Base-by-base conservation (phyloP, 768 basidiomycete species). In the Psilocybe sp. region DNA sequence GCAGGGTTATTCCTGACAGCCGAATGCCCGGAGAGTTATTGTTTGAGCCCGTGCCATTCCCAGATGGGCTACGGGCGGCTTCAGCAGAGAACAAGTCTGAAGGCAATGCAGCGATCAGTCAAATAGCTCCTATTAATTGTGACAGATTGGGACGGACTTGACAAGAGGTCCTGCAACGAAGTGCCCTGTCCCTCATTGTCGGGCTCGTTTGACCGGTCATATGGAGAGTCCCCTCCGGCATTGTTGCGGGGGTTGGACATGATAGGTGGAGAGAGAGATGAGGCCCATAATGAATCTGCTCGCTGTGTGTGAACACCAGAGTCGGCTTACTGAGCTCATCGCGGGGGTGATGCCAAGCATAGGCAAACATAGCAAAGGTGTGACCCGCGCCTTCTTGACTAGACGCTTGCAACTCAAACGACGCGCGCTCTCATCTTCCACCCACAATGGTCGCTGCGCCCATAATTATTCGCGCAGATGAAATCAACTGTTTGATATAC, bases 401-500 rank as follows among this genome's bases (percentile, higher is more conserved):
- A 46, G 51, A 55, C 51, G 53, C 46, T 45, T 45, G 44, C 34
- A 39, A 40, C 43, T 40, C 45, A 45, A 33, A 47, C 42, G 28
- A 46, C 46, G 43, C 46, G 43, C 40, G 59, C 54, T 53, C 57
- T 39, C 49, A 49, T 41, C 46, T 36, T 53, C 42, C 53, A 33
- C 39, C 34, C 50, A 58, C 52, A 46, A 70, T 68, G 64, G 72
- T 75, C 61, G 64, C 67, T 38, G 68, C 75, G 47, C 76, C 78
- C 44, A 77, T 87, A 42, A 75, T 77, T 31, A 85, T 91, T 54
- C 81, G 84, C 36, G 85, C 89, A 34, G 89, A 92, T 56, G 88
- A 92, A 63, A 76, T 93, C 52, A 93, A 93, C 64, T 89, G 85
- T 60, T 80, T 92, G 54, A 85, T 93, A 41, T 84, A 92, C 65